Base-by-base conservation (phyloP, 73 alveolate species). In the Paramecium sexaurelia region DNA sequence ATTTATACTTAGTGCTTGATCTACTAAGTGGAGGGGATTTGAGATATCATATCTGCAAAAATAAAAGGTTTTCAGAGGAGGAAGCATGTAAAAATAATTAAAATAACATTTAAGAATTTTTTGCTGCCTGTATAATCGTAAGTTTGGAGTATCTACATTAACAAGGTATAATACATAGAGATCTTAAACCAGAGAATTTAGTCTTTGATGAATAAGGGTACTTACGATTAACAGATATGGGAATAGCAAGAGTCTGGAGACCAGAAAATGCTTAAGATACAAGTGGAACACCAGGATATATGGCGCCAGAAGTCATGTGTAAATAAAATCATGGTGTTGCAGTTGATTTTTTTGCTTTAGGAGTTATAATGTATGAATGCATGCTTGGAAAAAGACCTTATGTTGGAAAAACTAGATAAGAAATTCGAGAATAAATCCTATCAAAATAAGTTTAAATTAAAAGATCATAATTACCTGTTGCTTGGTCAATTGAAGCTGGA, bases 141-240 rank as follows among this genome's bases (percentile, higher is more conserved):
- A 98, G 98, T 5, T 94, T 98, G 75, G 99, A 98, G 91, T 97
- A 97, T 87, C 75, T 97, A 55, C 99, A 98, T 93, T 69, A 92
- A 9, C 93, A 96, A 45, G 95, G 96, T 15, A 95, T 98, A 15
- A 92, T 98, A 26, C 99, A 98, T 91, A 55, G 99, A 66, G 99
- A 98, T 91, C 96, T 98, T 7, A 98, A 97, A 78, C 99, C 99
- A 4, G 99, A 98, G 75, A 98, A 98, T 92, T 92, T 98, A 37
- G 99, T 98, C 35, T 85, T 98, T 86, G 99, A 97, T 75, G 61
- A 87, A 32, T 68, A 91, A 11, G 99, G 99, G 22, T 96, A 96
- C 85, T 96, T 96, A 1, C 67, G 98, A 75, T 91, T 98, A 10
- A 97, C 99, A 10, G 99, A 98, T 92, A 78, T 98, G 75, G 99